Evolutionary conservation across 495 filamentous ascomycete genomes (phyloP).

Genomic region (Glutinoglossum americanum): DNA sequence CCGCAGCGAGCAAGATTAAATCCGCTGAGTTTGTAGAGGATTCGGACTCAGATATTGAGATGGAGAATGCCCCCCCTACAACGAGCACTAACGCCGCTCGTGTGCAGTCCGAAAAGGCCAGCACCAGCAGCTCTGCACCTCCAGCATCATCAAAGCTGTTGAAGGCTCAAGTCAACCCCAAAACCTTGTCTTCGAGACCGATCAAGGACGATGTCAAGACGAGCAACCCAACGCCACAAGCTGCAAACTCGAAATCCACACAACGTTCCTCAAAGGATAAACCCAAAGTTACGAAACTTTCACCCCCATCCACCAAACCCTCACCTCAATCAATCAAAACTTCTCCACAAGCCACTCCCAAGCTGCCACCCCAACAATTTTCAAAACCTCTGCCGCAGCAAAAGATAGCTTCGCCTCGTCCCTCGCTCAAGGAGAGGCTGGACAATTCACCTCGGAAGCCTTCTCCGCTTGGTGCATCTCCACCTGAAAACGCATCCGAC

Average conservation of each 20-base stretch:
- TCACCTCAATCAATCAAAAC: not conserved
- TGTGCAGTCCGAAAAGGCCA: slow-evolving; percentile 7
- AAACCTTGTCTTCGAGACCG: not conserved
- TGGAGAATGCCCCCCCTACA: slow-evolving; percentile 17
- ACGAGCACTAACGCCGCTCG: slow-evolving; percentile 9
- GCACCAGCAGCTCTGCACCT: slow-evolving; percentile 3
- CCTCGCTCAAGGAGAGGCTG: not conserved
- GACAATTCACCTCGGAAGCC: slow-evolving; percentile 45
- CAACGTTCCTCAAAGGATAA: not conserved
- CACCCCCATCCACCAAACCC: not conserved
- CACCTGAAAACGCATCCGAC: slow-evolving; percentile 53
- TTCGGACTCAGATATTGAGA: slow-evolving; percentile 48
- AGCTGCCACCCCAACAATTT: not conserved
- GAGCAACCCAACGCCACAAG: not conserved
- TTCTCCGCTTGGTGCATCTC: slow-evolving; percentile 53
- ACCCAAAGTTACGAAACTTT: not conserved
- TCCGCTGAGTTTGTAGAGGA: slow-evolving; percentile 58
- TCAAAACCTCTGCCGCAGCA: not conserved
- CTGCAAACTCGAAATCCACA: not conserved
- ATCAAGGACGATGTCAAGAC: not conserved
- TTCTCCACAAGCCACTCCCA: not conserved
- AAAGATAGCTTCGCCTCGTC: not conserved
- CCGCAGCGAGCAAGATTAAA: slow-evolving; percentile 29
- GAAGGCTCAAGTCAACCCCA: slow-evolving; percentile 16
- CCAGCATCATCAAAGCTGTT: slow-evolving; percentile 15